Evolutionary conservation across 2,329 filamentous ascomycete genomes (phyloP).

Genomic region (Endocalyx cinctus): DNA sequence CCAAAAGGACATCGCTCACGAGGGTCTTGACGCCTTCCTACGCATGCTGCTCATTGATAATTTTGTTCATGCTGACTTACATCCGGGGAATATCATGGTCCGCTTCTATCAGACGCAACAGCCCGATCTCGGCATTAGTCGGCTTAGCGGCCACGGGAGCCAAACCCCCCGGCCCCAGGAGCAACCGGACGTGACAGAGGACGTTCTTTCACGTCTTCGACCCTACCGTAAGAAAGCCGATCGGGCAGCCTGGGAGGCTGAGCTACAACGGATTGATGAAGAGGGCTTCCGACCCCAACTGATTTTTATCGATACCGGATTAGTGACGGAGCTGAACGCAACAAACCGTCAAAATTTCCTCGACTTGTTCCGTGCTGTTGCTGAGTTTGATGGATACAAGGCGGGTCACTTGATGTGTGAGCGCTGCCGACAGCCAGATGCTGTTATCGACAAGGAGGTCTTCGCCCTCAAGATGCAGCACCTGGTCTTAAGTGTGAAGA

Average conservation of each 20-base stretch:
- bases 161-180: conserved; percentile 24
- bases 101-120: conserved; percentile 86
- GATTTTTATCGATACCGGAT: conserved; percentile 94
- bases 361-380: conserved; percentile 90
- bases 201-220: conserved; percentile 74
- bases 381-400: conserved; percentile 95
- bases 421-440: conserved; percentile 85
- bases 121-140: conserved; percentile 59
- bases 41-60: conserved; percentile 97
- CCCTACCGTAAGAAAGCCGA: conserved; percentile 63
- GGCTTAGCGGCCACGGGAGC: conserved; percentile 13
- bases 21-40: conserved; percentile 91
- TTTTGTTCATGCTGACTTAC: conserved; percentile 93
- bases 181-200: conserved; percentile 72
- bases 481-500: conserved; percentile 86
- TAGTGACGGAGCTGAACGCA: conserved; percentile 89
- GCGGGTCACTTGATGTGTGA: conserved; percentile 95
- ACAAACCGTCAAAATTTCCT: conserved; percentile 87
- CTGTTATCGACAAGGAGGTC: conserved; percentile 81
- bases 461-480: conserved; percentile 98
- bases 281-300: conserved; percentile 92
- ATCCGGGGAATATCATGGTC: conserved; percentile 99
- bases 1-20: conserved; percentile 88
- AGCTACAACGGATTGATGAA: conserved; percentile 70
- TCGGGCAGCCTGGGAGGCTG: conserved; percentile 64